Base-by-base conservation (phyloP, 202 grass and related monocot genomes). In the Musa balbisiana region DNA sequence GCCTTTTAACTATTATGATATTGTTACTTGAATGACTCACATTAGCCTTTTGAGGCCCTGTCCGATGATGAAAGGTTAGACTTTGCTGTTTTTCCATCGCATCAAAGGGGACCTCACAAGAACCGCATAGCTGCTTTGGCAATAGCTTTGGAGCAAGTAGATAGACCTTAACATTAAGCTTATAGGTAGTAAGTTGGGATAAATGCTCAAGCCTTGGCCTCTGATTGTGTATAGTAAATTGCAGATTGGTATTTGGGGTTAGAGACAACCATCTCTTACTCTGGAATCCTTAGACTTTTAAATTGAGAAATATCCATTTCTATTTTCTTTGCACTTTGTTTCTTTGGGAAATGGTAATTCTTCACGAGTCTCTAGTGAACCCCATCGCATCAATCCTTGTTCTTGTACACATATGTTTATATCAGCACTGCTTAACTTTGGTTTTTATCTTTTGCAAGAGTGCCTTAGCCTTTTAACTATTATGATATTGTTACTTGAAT, bases 51-150 rank as follows among this genome's bases (percentile, higher is more conserved):
- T 86, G 95, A 69, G 95, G 95, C 55, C 95, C 95, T 23, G 9
- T 94, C 94, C 15, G 89, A 94, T n/a, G 95, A 94, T 76, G 95
- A 99, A 78, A 91, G 73, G 71, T 92, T 99, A 88, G 94, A 99
- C 75, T 94, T 91, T 83, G 87, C 81, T n/a, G 95, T 99, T 81
- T 99, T 99, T 55, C 95, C 95, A 27, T 89, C 89, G n/a, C 81
- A 94, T 85, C 95, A 99, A 92, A 91, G 95, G 80, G 95, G 95
- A 14, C 95, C 95, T 0, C 95, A 99, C 55, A 99, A 95, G 66
- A 99, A 99, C 76, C 91, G 94, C 80, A 92, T 92, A 82, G 91
- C 95, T 64, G 95, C 91, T 69, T 88, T 99, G 77, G 95, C 95
- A 1, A 89, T 95, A 78, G 87, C 91, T 76, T 76, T 95, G 64